A percentile compares a stretch with the other conserved stretches of the same genome.
These are phyloP conservation scores for Malbranchea cinnamomea DNA, from an alignment of 2,329 filamentous ascomycete species.

Conservation along the genomic window DNA sequence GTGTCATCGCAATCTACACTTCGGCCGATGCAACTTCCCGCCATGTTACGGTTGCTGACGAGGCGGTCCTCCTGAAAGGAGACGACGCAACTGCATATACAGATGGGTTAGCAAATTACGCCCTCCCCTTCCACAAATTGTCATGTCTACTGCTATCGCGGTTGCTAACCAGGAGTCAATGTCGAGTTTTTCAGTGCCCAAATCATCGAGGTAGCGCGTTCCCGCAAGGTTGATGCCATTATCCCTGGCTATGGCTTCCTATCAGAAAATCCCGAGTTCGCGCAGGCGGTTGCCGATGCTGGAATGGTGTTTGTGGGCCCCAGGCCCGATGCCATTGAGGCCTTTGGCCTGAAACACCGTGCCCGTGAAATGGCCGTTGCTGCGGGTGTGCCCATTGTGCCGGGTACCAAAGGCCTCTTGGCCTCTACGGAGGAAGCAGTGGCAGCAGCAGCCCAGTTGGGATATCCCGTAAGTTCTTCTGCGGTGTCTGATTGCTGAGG, in stretches of 20 bases:
- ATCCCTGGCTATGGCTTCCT: conserved; percentile 56
- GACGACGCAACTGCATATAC: conserved; percentile 36
- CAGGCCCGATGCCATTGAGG: conserved; percentile 36
- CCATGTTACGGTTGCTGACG: conserved; percentile 40
- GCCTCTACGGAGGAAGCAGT: conserved; percentile 34
- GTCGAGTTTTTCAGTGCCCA: neutral
- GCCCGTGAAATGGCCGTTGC: conserved; percentile 39
- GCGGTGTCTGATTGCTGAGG: neutral
- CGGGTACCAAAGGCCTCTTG: conserved; percentile 37
- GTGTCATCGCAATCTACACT: conserved; percentile 44
- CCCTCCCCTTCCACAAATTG: too few species aligned
- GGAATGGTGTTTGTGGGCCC: conserved; percentile 49
- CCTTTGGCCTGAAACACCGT: conserved; percentile 44
- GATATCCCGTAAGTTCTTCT: conserved; percentile 29
- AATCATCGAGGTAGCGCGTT: neutral
- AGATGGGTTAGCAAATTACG: conserved; percentile 27
- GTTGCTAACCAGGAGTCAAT: too few species aligned
- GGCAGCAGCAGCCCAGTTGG: conserved; percentile 28
- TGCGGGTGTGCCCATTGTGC: conserved; percentile 40
- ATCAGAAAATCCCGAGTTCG: conserved; percentile 49
- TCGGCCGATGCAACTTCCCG: conserved; percentile 39
- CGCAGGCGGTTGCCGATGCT: conserved; percentile 34
- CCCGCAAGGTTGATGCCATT: conserved; percentile 35
- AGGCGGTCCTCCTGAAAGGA: conserved; percentile 36
- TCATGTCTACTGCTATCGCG: too few species aligned